These are phyloP conservation scores for Singerocomus rubriflavus DNA, from an alignment of 1,284 basidiomycete species.

Conservation along the genomic window DNA sequence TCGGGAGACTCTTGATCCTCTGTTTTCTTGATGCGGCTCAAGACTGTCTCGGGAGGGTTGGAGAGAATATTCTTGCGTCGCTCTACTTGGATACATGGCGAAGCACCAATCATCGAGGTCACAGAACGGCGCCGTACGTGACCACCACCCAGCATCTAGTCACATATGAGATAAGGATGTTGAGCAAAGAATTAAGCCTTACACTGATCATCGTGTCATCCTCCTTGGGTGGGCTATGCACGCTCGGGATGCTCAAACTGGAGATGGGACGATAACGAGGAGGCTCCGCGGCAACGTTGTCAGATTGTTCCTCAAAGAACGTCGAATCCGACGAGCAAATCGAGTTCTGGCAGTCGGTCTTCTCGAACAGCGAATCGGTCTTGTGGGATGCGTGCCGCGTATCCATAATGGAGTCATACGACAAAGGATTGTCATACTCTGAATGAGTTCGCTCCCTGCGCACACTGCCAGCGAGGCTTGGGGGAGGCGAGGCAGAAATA, in stretches of 20 bases:
- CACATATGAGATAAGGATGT: slow-evolving; percentile 9
- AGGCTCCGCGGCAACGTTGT: slow-evolving; percentile 29
- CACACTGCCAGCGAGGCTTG: slow-evolving; percentile 35
- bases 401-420: slow-evolving; percentile 66
- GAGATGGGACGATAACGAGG: slow-evolving; percentile 62
- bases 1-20: slow-evolving; percentile 36
- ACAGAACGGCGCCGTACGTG: slow-evolving; percentile 67
- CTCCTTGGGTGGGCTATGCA: slow-evolving; percentile 54
- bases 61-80: slow-evolving; percentile 52
- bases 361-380: slow-evolving; percentile 64
- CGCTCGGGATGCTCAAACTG: slow-evolving; percentile 51
- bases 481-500: slow-evolving; percentile 67
- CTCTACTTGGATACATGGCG: slow-evolving; percentile 64
- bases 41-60: slow-evolving; percentile 33
- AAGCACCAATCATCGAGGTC: slow-evolving; percentile 62
- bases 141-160: slow-evolving; percentile 73
- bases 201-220: slow-evolving; percentile 81
- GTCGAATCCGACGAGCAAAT: slow-evolving; percentile 53
- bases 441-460: slow-evolving; percentile 2
- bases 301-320: slow-evolving; percentile 55
- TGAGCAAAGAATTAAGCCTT: slow-evolving; percentile 27
- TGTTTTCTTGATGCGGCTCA: slow-evolving; percentile 26
- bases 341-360: slow-evolving; percentile 50
- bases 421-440: slow-evolving; percentile 35
- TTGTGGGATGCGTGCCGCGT: slow-evolving; percentile 23